Evolutionary conservation across 2,329 filamentous ascomycete species (phyloP).

Genomic region (Dactylellina leptospora): DNA sequence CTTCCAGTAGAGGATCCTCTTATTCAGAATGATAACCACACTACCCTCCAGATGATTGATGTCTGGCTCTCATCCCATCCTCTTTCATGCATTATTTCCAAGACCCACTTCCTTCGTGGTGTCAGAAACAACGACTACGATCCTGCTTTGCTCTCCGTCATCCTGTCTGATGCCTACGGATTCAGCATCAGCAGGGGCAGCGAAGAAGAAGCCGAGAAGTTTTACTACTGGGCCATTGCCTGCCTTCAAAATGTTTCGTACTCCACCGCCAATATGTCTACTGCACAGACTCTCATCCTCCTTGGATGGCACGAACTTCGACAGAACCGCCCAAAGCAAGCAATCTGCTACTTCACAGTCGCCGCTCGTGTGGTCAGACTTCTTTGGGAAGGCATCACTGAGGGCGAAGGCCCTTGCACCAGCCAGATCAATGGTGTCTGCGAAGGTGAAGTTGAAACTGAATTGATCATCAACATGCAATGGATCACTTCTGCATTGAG

Average conservation of each 20-base stretch:
- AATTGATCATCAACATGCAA: slow-evolving; percentile 54
- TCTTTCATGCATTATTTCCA: slow-evolving; percentile 54
- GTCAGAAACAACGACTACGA: slow-evolving; percentile 50
- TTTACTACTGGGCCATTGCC: slow-evolving; percentile 50
- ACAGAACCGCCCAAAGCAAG: slow-evolving; percentile 47
- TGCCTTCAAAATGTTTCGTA: slow-evolving; percentile 46
- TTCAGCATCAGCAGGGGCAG: slow-evolving; percentile 44
- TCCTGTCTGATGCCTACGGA: slow-evolving; percentile 53
- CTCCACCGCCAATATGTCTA: slow-evolving; percentile 44
- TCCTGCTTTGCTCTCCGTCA: slow-evolving; percentile 46
- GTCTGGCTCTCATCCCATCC: slow-evolving; percentile 54
- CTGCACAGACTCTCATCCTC: slow-evolving; percentile 52
- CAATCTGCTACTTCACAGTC: slow-evolving; percentile 53
- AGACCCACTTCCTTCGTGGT: slow-evolving; percentile 53
- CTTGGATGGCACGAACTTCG: slow-evolving; percentile 55
- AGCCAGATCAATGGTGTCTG: slow-evolving; percentile 54
- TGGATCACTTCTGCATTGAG: slow-evolving; percentile 50
- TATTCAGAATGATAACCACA: slow-evolving; percentile 34
- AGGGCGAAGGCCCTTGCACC: slow-evolving; percentile 48
- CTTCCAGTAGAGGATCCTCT: slow-evolving; percentile 47
- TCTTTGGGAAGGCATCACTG: slow-evolving; percentile 49
- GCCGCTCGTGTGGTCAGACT: slow-evolving; percentile 45
- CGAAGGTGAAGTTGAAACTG: slow-evolving; percentile 53
- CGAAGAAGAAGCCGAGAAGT: slow-evolving; percentile 47
- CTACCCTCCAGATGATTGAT: slow-evolving; percentile 53